Base-by-base conservation (phyloP, 352 stramenopile genomes). In the Pythium dissotocum region DNA sequence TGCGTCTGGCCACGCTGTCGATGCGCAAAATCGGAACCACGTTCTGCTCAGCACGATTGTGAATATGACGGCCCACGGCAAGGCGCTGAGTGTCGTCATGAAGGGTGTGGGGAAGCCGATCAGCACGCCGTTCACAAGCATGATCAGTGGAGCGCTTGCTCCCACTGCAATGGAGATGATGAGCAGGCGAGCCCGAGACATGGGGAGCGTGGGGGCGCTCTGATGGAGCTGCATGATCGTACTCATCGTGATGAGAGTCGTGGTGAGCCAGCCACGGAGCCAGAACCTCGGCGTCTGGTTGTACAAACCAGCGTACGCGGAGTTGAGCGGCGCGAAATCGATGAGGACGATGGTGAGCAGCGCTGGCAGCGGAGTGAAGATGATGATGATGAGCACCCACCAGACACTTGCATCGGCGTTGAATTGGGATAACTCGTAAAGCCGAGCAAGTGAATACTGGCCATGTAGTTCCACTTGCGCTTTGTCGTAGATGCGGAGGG, bases 91-190 rank as follows among this genome's bases (percentile, higher is more conserved):
- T 18, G 53, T 26, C 4, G 58, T n/a, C 16, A 21, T 24, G 32
- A 69, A 69, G 3, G 62, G 62, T 8, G 54, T 55, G 3, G 62
- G 62, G n/a, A 63, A 63, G 6, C 53, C 62, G 28, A 69, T 26
- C 13, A 57, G 5, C 9, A 58, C 13, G 53, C 28, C 40, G 8
- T 51, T 33, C n/a, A 26, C 16, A 24, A 57, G 33, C 1, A 28
- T 36, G 32, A n/a, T 3, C 36, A 42, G 36, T 42, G 10, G 36
- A 42, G 36, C 6, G 36, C 36, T 14, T 10, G 36, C 36, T 9
- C 36, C 36, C 6, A 42, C 36, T 42, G 10, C 10, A 4, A 42
- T 42, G 9, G 36, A 42, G 36, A 42, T 14, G 36, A 42, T 14
- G 36, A 42, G 6, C 6, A 42, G 36, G 36, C 36, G 36, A 42